phyloP scores from a whole-genome alignment of 2,329 filamentous ascomycete genomes.

The Pseudocercospora fuligena region DNA sequence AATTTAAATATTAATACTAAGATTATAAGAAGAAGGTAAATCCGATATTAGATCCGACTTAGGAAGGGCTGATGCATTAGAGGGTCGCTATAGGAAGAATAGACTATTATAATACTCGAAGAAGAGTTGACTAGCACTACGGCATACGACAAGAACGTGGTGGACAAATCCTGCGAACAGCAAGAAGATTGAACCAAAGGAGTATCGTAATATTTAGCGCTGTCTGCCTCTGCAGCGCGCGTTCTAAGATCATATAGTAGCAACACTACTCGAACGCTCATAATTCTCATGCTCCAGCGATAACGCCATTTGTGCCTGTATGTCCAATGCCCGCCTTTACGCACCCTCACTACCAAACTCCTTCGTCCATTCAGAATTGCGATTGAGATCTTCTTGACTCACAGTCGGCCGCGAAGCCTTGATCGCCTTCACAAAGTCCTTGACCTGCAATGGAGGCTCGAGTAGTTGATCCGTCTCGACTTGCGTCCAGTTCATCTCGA shows the following conservation, averaged over 20 bases:
- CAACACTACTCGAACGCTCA: not conserved
- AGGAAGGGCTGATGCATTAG: too few relatives aligned
- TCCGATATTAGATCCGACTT: too few relatives aligned
- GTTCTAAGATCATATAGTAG: not conserved
- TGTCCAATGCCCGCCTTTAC: conserved; percentile 4
- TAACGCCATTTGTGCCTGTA: not conserved
- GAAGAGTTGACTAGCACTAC: not conserved
- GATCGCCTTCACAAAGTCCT: conserved; percentile 93
- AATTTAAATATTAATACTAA: too few relatives aligned
- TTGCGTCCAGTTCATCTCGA: conserved; percentile 93
- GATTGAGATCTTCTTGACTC: conserved; percentile 79
- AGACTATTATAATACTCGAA: too few relatives aligned
- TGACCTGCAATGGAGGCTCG: conserved; percentile 82
- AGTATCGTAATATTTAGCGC: not conserved
- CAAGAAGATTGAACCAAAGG: not conserved
- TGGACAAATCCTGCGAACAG: too few relatives aligned
- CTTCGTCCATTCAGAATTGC: conserved; percentile 90
- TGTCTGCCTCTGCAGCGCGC: not conserved
- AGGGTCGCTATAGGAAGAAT: too few relatives aligned
- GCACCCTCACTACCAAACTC: conserved; percentile 94
- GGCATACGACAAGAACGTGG: not conserved
- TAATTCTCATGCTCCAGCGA: not conserved
- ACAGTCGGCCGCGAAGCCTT: conserved; percentile 89
- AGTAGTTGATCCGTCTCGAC: conserved; percentile 82
- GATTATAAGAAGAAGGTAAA: too few relatives aligned